Base-by-base conservation (phyloP, 176 grass and related monocot genomes). In the Carex kokanica region DNA sequence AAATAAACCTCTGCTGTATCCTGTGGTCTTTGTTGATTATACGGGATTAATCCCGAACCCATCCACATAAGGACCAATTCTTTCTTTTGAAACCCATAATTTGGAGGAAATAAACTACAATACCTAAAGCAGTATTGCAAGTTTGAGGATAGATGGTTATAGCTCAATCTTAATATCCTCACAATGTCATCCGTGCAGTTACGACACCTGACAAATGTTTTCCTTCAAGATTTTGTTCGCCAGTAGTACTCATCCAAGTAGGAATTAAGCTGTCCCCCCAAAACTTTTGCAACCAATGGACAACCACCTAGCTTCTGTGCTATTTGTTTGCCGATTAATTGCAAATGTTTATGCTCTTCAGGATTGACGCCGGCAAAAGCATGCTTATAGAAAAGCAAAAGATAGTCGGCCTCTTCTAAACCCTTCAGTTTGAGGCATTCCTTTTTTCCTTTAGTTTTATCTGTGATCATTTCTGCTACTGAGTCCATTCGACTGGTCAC, bases 51-150 rank as follows among this genome's bases (percentile, higher is more conserved):
- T 57, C 86, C 89, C 7, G 80, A 83, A 1, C 86, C 71, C 89
- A 86, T 84, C 89, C 89, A 86, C 67, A 91, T 83, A 55, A 82
- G 2, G 14, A 91, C 79, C 79, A 91, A 80, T 56, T 91, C 86
- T 43, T 91, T 10, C 78, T 83, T 91, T 79, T 31, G 69, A 20
- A 88, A 88, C 52, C 79, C 51, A 63, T 88, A 86, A 38, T 63
- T 3, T 85, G 83, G 73, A 3, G 31, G 53, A 86, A 91, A 86
- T 86, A 91, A 83, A 60, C 89, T 91, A 64, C 83, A 91, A 78
- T 85, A 88, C 55, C 89, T 86, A 65, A 88, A 91, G 78, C 89
- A 91, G 24, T 64, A 64, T 41, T 88, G 86, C 60, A 91, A 78
- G 82, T 88, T 71, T 58, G 83, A 70, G 55, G 74, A 36, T 36